These are phyloP conservation scores for Diplotaxis tenuifolia DNA, from an alignment of 345 rosid genomes.

Conservation along the genomic window DNA sequence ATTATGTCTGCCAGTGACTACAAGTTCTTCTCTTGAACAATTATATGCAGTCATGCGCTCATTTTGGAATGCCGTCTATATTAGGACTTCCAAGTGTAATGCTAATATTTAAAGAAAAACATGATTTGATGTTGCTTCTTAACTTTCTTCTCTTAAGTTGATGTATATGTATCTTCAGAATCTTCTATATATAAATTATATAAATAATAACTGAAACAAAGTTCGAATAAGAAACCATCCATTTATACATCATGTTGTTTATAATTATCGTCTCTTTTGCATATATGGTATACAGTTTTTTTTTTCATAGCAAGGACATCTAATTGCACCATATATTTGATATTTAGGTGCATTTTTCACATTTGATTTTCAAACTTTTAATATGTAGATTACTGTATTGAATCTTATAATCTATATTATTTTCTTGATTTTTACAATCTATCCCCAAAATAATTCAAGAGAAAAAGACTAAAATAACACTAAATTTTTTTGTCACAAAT, in stretches of 20 bases:
- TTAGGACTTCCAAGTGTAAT: neutral
- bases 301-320: neutral
- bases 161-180: neutral
- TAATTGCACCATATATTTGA: neutral
- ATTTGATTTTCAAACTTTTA: too few species aligned
- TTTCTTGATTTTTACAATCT: too few species aligned
- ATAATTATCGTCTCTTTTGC: neutral
- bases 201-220: neutral
- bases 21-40: conserved; percentile 52
- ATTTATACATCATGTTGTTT: neutral
- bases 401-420: too few species aligned
- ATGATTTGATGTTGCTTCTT: neutral
- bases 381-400: too few species aligned
- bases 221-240: neutral
- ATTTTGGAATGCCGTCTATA: neutral
- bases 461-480: too few species aligned
- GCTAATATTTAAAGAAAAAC: neutral
- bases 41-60: neutral
- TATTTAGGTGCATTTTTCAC: neutral
- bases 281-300: neutral
- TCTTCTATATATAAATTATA: neutral
- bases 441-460: too few species aligned
- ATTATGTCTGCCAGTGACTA: conserved; percentile 51
- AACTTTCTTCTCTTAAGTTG: neutral
- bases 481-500: too few species aligned